phyloP scores from a whole-genome alignment of 768 basidiomycete genomes.

The Russula dissimulans region DNA sequence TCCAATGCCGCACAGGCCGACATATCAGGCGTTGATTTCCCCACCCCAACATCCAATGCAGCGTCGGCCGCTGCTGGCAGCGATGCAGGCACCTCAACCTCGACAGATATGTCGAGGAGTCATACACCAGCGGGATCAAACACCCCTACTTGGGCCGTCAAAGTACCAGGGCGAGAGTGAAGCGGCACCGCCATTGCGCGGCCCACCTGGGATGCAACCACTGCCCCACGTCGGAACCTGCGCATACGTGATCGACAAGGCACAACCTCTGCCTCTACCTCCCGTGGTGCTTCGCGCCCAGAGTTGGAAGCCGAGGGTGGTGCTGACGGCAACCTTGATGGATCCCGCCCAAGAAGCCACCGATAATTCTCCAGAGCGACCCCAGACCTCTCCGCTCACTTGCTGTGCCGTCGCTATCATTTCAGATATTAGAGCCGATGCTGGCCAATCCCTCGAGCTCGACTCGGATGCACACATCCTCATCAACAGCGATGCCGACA shows the following conservation, averaged over 20 bases:
- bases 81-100: slow-evolving; percentile 54
- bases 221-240: slow-evolving; percentile 24
- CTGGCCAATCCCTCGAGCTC: slow-evolving; percentile 31
- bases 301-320: slow-evolving; percentile 79
- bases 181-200: slow-evolving; percentile 69
- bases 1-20: slow-evolving; percentile 12
- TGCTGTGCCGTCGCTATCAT: slow-evolving; percentile 42
- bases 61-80: slow-evolving; percentile 31
- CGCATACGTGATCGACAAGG: slow-evolving; percentile 23
- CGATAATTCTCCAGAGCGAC: slow-evolving; percentile 22
- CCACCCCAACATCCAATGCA: slow-evolving; percentile 13
- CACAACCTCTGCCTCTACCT: slow-evolving; percentile 19
- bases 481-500: slow-evolving; percentile 38
- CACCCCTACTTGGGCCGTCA: slow-evolving; percentile 47
- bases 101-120: slow-evolving; percentile 51
- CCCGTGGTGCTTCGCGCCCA: slow-evolving; percentile 42
- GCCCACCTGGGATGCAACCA: slow-evolving; percentile 42
- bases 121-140: slow-evolving; percentile 55
- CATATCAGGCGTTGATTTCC: slow-evolving; percentile 14
- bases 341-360: slow-evolving; percentile 26
- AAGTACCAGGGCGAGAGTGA: slow-evolving; percentile 54
- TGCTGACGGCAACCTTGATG: slow-evolving; percentile 49
- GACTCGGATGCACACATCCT: slow-evolving; percentile 44
- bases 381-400: slow-evolving; percentile 26
- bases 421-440: slow-evolving; percentile 27